Evolutionary conservation across 805 yeast species (phyloP), one percentile per base, ranked within the genome.

Genomic region (Wickerhamiella alocasiicola): DNA sequence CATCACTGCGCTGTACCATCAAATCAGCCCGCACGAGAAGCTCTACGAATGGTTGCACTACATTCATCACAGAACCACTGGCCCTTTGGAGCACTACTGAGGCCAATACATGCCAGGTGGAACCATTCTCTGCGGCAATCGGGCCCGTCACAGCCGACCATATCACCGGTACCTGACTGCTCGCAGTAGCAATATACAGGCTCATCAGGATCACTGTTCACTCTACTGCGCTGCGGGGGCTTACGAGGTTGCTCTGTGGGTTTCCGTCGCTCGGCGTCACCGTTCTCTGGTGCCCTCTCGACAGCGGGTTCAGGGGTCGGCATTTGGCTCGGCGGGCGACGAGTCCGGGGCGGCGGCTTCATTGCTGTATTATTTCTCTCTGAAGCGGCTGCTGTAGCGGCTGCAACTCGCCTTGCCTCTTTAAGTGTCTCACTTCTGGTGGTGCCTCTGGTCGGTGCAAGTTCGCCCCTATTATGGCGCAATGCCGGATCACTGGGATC

Each of bases 101-200:
- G 69, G 0, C 95, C 95, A 31, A 83, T 81, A 61, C 97, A 87
- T 13, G 93, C 93, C 50, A 88, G 65, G 64, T 87, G 97, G 63
- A 87, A 87, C 97, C 97, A 87, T 59, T 87, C 97, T 41, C 84
- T 68, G 56, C 78, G 77, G 64, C 97, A 88, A 44, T 78, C 75
- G 27, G 82, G 87, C 9, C 95, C 96, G 55, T 91, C 98, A 63
- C 98, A 91, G 2, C 94, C 98, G 45, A 91, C 96, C 98, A 91
- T 91, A 55, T 91, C 97, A 13, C 98, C 98, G 56, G 81, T 91
- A 4, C 96, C 88, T 0, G 87, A 94, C 57, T 87, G 95, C 58
- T 85, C 83, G 63, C 98, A 91, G 63, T 88, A 87, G 60, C 98
- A 91, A 58, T 88, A 88, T 2, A 85, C 74, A 1, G 94, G 94